Percentiles rank a stretch among this genome's conserved stretches.
Conservation (phyloP, 441 rosid genomes). For the Geranium incanum region DNA sequence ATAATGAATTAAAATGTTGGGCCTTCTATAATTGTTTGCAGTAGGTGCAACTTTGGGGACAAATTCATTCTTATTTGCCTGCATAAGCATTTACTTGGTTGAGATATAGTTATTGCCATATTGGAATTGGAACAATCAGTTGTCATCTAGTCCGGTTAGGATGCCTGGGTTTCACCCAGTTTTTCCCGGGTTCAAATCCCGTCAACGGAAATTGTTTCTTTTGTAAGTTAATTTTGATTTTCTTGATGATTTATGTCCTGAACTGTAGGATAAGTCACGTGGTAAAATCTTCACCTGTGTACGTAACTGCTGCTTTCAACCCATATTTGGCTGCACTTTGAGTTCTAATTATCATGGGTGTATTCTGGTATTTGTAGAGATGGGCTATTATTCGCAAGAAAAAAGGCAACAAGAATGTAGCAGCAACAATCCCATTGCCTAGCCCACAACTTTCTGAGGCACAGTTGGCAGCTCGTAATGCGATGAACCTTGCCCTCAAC, state of each 20-base stretch:
- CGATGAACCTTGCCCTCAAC: too few species aligned
- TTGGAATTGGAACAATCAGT: constrained; percentile 27
- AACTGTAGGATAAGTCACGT: constrained; percentile 14
- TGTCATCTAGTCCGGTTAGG: constrained; percentile 66
- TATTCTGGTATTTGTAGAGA: constrained; percentile 51
- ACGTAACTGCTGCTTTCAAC: constrained; percentile 1
- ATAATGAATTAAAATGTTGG: not conserved
- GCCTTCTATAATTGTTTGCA: not conserved
- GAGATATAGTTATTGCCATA: constrained; percentile 10
- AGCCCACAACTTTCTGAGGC: constrained; percentile 49
- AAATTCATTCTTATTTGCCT: not conserved
- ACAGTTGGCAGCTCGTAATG: too few species aligned
- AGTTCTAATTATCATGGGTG: constrained; percentile 25
- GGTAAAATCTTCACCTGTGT: constrained; percentile 15
- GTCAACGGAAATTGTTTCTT: constrained; percentile 43
- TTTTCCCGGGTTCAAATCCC: constrained; percentile 74
- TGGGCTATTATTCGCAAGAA: constrained; percentile 61
- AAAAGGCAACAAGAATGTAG: constrained; percentile 27
- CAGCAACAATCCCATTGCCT: constrained; percentile 26
- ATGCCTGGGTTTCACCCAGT: constrained; percentile 61
- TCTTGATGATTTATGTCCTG: not conserved
- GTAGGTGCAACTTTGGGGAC: not conserved
- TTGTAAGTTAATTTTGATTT: not conserved
- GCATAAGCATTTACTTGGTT: not conserved
- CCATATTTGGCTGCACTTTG: constrained; percentile 6